phyloP scores from a whole-genome alignment of 1,284 basidiomycete species.

The Leccinum subspadiceum region DNA sequence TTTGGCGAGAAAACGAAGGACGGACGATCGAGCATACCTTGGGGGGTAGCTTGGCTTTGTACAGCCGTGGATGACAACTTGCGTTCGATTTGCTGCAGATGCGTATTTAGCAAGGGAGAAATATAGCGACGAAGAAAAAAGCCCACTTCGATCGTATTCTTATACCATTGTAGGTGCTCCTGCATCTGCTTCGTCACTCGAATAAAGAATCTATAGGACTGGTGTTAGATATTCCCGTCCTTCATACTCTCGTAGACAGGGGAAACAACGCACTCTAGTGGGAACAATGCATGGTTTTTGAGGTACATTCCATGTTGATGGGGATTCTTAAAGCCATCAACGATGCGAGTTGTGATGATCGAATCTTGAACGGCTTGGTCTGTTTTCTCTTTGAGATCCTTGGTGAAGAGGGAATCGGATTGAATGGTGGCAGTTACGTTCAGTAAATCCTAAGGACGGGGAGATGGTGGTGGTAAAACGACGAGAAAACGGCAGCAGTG shows the following conservation, averaged over 20 bases:
- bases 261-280: constrained; percentile 61
- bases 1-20: not conserved
- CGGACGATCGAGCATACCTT: constrained; percentile 45
- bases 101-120: constrained; percentile 2
- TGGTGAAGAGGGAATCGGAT: constrained; percentile 62
- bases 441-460: constrained; percentile 52
- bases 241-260: not conserved
- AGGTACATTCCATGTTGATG: constrained; percentile 66
- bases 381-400: constrained; percentile 67
- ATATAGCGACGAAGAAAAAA: not conserved
- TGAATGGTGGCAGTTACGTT: constrained; percentile 62
- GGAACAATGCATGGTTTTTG: constrained; percentile 75
- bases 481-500: not conserved
- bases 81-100: constrained; percentile 72
- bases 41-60: constrained; percentile 68
- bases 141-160: constrained; percentile 70
- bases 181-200: constrained; percentile 71
- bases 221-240: not conserved
- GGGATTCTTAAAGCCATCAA: constrained; percentile 73
- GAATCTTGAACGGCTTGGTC: constrained; percentile 77
- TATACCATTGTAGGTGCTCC: constrained; percentile 72
- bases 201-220: constrained; percentile 59
- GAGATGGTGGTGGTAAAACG: not conserved
- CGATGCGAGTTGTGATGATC: constrained; percentile 66
- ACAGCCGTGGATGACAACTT: constrained; percentile 66